Evolutionary conservation across 768 basidiomycete genomes (phyloP).

Genomic region (Russula sp.): DNA sequence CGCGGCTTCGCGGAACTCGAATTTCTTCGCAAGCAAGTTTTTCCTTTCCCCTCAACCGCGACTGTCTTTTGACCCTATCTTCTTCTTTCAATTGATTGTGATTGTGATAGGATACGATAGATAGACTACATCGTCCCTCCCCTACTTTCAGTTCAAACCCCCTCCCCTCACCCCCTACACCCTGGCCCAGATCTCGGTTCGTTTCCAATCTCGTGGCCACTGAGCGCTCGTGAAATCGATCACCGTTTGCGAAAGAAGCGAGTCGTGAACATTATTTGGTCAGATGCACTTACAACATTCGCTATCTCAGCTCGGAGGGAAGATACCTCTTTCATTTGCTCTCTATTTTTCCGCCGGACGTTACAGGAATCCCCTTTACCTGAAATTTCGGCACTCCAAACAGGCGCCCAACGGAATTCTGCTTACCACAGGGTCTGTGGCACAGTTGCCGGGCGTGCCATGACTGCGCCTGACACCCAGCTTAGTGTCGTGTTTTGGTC

Average conservation of each 20-base stretch:
- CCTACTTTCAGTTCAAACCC: not conserved
- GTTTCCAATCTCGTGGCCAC: slow-evolving; percentile 2
- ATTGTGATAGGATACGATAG: not conserved
- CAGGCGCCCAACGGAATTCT: slow-evolving; percentile 18
- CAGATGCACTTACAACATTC: slow-evolving; percentile 11
- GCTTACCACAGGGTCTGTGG: slow-evolving; percentile 16
- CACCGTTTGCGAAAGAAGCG: slow-evolving; percentile 19
- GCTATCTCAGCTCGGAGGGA: slow-evolving; percentile 18
- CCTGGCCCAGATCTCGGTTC: slow-evolving; percentile 13
- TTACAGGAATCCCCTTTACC: slow-evolving; percentile 17
- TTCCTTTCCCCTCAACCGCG: no score
- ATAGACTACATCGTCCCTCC: not conserved
- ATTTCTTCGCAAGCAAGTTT: not conserved
- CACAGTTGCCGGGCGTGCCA: slow-evolving; percentile 20
- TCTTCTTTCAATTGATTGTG: no score
- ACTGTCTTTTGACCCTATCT: not conserved
- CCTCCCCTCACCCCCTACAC: not conserved
- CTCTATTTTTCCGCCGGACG: slow-evolving; percentile 13
- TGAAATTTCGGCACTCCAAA: not conserved
- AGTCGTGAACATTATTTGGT: slow-evolving; percentile 8
- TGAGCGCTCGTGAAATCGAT: slow-evolving; percentile 12
- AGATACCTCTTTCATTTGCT: slow-evolving; percentile 13
- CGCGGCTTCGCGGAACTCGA: slow-evolving; percentile 20
- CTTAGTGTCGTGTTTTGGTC: slow-evolving; percentile 19
- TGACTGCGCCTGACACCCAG: slow-evolving; percentile 13